These are phyloP conservation scores for Pyrus communis DNA, from an alignment of 306 rosid species.

Conservation along the genomic window DNA sequence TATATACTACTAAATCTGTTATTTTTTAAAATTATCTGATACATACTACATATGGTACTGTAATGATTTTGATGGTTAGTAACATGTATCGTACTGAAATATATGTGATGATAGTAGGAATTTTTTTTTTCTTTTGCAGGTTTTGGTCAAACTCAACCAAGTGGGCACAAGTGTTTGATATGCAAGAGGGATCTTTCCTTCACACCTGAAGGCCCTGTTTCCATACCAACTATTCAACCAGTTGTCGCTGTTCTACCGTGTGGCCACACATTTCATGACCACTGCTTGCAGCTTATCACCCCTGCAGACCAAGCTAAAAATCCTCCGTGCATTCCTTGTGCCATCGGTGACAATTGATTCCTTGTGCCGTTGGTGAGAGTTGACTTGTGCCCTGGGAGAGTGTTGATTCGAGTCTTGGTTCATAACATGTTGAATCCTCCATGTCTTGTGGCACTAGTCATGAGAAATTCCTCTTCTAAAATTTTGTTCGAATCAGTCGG, in stretches of 20 bases:
- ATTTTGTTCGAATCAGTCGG: neutral
- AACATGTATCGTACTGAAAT: neutral
- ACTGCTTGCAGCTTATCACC: conserved; percentile 54
- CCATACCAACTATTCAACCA: conserved; percentile 26
- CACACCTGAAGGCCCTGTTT: conserved; percentile 41
- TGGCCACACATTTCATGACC: conserved; percentile 55
- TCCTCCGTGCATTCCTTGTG: conserved; percentile 71
- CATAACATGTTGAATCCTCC: neutral
- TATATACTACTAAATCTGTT: too few species aligned
- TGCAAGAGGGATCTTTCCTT: conserved; percentile 61
- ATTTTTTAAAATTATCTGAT: neutral
- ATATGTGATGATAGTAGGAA: neutral
- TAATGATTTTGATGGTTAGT: neutral
- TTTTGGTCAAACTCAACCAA: conserved; percentile 8
- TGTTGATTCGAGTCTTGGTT: neutral
- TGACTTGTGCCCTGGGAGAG: conserved; percentile 41
- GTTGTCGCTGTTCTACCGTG: conserved; percentile 48
- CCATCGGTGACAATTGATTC: conserved; percentile 3
- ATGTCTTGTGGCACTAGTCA: neutral
- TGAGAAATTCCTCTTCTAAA: neutral
- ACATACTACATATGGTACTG: neutral
- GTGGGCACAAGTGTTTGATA: conserved; percentile 44
- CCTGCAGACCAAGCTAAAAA: conserved; percentile 28
- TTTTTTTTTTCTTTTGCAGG: conserved; percentile 6
- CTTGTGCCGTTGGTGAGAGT: too few species aligned